Base-by-base conservation (phyloP, 108 stramenopile species). In the Nitzschia sp. region DNA sequence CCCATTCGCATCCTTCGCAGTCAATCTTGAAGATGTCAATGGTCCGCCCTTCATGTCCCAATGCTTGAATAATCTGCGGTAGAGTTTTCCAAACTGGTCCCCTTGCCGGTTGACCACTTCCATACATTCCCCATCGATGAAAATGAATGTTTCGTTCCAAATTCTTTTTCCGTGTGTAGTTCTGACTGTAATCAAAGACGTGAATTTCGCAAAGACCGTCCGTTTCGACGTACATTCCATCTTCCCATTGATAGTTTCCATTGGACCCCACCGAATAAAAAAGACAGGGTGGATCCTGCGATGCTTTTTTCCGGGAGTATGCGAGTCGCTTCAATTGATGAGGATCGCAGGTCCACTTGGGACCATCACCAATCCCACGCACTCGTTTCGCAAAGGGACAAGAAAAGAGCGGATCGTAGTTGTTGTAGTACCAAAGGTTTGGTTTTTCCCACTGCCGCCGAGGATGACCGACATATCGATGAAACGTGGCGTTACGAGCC, bases 1-100 rank as follows among this genome's bases (percentile, higher is more conserved):
- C 66, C 80, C 80, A 83, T 61, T 88, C 87, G 61, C 87, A 88
- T 6, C 73, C 66, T 60, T 88, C 87, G 60, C 87, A 85, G 61
- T 88, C 87, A 68, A 88, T 81, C 71, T 85, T 85, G 63, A 88
- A 83, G 30, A 88, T 58, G 58, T 88, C 80, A 56, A 88, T 85
- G 15, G 64, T 58, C 16, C 76, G 71, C 21, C 53, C 29, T 9
- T 83, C 57, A 22, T 88, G 87, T 11, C 87, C 87, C 58, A 88
- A 75, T 30, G 56, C 28, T 53, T 73, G 66, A 29, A 83, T 58
- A 13, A 78, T 81, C 25, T 85, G 72, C 21, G 16, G 53, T 21
- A 85, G 63, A 9, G 57, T 72, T 52, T 45, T 45, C 17, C 34
- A 46, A 1, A 34, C 30, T 23, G 60, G 23, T 1, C 60, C 36